Conservation (phyloP, 805 yeast genomes). For the Kuraishia borneana region DNA sequence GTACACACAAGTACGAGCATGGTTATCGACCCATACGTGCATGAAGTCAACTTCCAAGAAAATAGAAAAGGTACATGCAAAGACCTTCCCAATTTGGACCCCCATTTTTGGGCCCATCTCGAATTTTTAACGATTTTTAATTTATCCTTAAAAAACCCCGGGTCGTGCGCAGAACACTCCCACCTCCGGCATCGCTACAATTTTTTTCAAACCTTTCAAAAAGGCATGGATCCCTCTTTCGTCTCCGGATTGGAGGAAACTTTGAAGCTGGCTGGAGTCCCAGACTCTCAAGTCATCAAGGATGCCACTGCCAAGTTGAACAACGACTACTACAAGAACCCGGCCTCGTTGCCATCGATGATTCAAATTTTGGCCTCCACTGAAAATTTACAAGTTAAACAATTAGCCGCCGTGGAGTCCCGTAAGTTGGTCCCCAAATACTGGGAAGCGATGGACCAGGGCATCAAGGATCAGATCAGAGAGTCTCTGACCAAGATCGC, state of each 20-base stretch:
- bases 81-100: no score
- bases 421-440: constrained; percentile 66
- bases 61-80: constrained; percentile 66
- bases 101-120: no score
- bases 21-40: no score
- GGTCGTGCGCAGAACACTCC: no score
- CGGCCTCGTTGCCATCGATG: constrained; percentile 69
- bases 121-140: no score
- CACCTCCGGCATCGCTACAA: no score
- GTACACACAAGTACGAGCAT: no score
- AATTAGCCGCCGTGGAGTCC: constrained; percentile 94
- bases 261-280: constrained; percentile 65
- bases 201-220: background rate
- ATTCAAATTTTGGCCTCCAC: constrained; percentile 70
- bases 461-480: constrained; percentile 50
- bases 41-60: constrained; percentile 53
- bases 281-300: constrained; percentile 74
- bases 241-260: constrained; percentile 67
- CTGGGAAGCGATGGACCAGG: constrained; percentile 49
- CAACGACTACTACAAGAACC: constrained; percentile 61
- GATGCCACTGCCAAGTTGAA: constrained; percentile 69
- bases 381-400: constrained; percentile 62
- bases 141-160: no score
- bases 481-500: constrained; percentile 58
- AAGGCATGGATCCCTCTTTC: constrained; percentile 57